phyloP scores from a whole-genome alignment of 176 grass and related monocot genomes.

The Alloteropsis semialata region DNA sequence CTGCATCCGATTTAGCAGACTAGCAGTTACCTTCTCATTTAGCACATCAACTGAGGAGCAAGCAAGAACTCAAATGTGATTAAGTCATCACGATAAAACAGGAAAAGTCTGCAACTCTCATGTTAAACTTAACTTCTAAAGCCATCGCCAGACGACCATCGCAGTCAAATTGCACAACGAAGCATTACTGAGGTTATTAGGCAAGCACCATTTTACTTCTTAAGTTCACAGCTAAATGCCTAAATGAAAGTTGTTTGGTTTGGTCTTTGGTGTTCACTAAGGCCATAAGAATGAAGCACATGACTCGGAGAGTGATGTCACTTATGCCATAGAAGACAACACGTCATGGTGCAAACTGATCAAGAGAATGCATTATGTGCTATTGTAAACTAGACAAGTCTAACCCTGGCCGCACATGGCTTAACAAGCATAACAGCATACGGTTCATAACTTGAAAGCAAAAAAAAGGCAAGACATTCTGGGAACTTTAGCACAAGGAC shows the following conservation, averaged over 20 bases:
- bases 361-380: not conserved
- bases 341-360: not conserved
- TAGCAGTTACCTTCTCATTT: not conserved
- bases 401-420: not conserved
- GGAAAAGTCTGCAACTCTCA: not conserved
- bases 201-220: not conserved
- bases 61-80: not conserved
- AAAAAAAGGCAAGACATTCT: not conserved
- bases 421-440: not conserved
- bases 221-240: not conserved
- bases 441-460: not conserved
- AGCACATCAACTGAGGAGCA: not conserved
- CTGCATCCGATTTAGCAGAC: not conserved
- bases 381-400: not conserved
- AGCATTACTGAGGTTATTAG: not conserved
- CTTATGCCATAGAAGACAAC: not conserved
- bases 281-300: not conserved
- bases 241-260: not conserved
- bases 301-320: not conserved
- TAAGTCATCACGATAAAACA: not conserved
- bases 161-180: not conserved
- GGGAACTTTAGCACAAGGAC: slow-evolving; percentile 28
- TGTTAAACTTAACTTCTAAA: not conserved
- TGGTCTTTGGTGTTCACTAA: not conserved
- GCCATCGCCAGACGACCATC: not conserved